phyloP scores from a whole-genome alignment of 2,329 filamentous ascomycete genomes.

The Pseudomassariella vexata region DNA sequence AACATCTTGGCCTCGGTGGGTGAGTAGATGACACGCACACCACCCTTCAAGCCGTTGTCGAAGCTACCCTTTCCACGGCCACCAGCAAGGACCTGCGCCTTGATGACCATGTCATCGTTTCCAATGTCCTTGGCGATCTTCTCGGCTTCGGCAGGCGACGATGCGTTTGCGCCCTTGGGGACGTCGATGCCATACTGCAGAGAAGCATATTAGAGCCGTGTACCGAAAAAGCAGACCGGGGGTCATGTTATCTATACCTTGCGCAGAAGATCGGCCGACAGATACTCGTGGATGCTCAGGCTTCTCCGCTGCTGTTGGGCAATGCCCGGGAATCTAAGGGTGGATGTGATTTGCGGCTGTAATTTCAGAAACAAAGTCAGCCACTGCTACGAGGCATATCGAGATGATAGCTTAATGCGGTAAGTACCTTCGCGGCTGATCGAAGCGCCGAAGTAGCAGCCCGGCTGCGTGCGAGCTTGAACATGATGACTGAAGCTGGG shows the following conservation, averaged over 20 bases:
- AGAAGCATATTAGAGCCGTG: constrained; percentile 17
- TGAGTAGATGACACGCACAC: constrained; percentile 98
- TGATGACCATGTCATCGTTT: constrained; percentile 97
- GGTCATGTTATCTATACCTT: constrained; percentile 40
- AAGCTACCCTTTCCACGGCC: constrained; percentile 97
- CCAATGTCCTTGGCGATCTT: constrained; percentile 84
- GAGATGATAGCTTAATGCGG: constrained; percentile 8
- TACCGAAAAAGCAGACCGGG: constrained; percentile 1
- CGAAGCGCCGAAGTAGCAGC: constrained; percentile 75
- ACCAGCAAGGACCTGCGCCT: constrained; percentile 96
- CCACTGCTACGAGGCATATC: constrained; percentile 11
- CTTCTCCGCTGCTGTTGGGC: constrained; percentile 76
- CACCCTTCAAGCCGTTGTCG: constrained; percentile 97
- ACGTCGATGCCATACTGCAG: constrained; percentile 87
- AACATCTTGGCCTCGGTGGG: constrained; percentile 95
- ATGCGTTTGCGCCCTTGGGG: constrained; percentile 83
- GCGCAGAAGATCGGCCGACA: constrained; percentile 85
- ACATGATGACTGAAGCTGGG: constrained; percentile 54
- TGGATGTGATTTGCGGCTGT: constrained; percentile 36
- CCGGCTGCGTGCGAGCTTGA: constrained; percentile 78
- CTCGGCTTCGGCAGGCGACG: constrained; percentile 81
- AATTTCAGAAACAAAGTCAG: constrained; percentile 18
- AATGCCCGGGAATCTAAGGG: constrained; percentile 55
- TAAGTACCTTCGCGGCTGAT: constrained; percentile 62
- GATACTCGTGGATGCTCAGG: constrained; percentile 97